Evolutionary conservation across 75 land plant species (phyloP), one percentile per base, ranked within the genome.

Genomic region (Pinus taeda): DNA sequence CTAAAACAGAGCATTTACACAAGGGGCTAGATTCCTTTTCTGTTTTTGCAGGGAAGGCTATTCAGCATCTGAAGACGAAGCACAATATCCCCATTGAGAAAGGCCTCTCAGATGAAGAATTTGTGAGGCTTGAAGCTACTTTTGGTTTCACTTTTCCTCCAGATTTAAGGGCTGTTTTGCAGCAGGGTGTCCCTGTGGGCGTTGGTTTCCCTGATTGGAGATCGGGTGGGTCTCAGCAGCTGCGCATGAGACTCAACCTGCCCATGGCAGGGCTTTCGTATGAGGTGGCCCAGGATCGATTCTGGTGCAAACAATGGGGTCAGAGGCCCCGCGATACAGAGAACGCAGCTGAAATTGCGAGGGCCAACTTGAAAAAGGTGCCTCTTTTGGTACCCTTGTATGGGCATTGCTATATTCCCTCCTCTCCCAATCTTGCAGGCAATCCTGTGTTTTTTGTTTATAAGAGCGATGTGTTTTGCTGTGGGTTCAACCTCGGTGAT

Each of bases 191-290:
- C 45, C 97, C 96, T 2, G 73, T 88, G 14, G 97, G 95, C 11
- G 85, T 86, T 0, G 97, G 95, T 14, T 96, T 96, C 82, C 99
- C 99, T n/a, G 90, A 96, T 86, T 93, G 99, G 99, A 85, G 97
- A 13, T 64, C 87, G 4, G 37, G 83, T 3, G 70, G 81, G 20
- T 61, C 79, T 15, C 81, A 84, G 11, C 83, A 86, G 74, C 88
- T 92, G 57, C 79, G 85, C 20, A 77, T 85, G 73, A 55, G 83
- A 6, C 71, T 92, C 76, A 85, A 86, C 57, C 85, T 87, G 59
- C 93, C 93, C n/a, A 75, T 87, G 42, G 89, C 89, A 15, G 91
- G 93, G 21, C 72, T 92, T n/a, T 77, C 83, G 37, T 85, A 81
- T 76, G 92, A 89, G 53, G 88, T 89, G 21, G 92, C 88, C 4